Evolutionary conservation across 257 asterid genomes (phyloP), one percentile per base, ranked within the genome.

Genomic region (Rubia yunnanensis): DNA sequence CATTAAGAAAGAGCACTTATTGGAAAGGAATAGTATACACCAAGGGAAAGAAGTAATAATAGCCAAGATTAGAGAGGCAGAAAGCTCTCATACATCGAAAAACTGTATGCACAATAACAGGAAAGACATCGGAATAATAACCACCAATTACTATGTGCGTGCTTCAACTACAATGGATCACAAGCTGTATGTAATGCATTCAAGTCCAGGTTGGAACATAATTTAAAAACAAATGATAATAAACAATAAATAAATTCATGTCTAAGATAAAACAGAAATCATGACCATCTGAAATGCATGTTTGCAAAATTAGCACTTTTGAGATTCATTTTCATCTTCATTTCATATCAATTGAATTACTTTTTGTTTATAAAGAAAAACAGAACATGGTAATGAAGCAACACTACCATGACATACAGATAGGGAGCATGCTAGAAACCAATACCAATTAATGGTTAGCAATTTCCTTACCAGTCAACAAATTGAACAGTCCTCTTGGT

Each of bases 401-500:
- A 8, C 20, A n/a, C 23, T 20, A 14, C 10, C 9, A 36, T 0
- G 44, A 38, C 3, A 38, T 38, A n/a, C n/a, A n/a, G n/a, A n/a
- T n/a, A n/a, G n/a, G n/a, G n/a, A n/a, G n/a, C 49, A 41, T 41
- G 49, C 49, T 41, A 18, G 14, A 41, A 39, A 38, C 10, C 15
- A 39, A 13, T 14, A 38, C 10, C 15, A 39, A 13, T 14, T 50
- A 50, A n/a, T 50, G 57, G 27, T n/a, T 34, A 17, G 62, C 38
- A 32, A 61, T 24, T 70, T 28, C 35, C 85, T 78, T 78, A 90
- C 97, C 97, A 88, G 76, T 90, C 97, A 63, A 90, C 97, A 46
- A 90, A 90, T 78, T 90, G 97, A 66, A 90, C 97, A 0, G 97
- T 90, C 60, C 95, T 78, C 78, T 90, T 90, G 17, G 97, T 90